Conservation (phyloP, 768 basidiomycete genomes). For the Infundibulicybe gibba region DNA sequence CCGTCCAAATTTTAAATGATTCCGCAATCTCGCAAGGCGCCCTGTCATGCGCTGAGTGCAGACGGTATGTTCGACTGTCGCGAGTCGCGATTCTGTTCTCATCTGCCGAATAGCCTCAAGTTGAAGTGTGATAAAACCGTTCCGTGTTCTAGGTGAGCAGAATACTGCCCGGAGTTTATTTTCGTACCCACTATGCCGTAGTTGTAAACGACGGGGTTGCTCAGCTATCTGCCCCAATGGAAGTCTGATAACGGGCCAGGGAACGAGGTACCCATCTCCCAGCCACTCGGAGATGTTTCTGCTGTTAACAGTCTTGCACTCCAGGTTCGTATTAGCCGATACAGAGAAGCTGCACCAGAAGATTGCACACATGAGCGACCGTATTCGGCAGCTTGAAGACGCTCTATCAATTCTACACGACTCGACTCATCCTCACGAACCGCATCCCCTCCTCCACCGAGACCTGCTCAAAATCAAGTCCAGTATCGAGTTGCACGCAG, state of each 20-base stretch:
- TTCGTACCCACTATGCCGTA: conserved; percentile 10
- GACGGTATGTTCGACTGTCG: conserved; percentile 36
- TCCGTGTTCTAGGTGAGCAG: conserved; percentile 44
- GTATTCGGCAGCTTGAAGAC: conserved; percentile 70
- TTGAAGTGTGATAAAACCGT: conserved; percentile 75
- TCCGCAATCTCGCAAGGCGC: conserved; percentile 28
- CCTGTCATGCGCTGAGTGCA: conserved; percentile 60
- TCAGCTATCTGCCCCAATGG: conserved; percentile 79
- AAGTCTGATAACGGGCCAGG: conserved; percentile 73
- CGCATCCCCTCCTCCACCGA: conserved; percentile 56
- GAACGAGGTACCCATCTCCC: conserved; percentile 54
- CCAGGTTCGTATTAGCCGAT: conserved; percentile 67
- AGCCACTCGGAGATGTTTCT: neutral
- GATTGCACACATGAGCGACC: conserved; percentile 64
- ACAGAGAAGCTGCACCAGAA: conserved; percentile 69
- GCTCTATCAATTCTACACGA: conserved; percentile 53
- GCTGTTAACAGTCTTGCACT: neutral
- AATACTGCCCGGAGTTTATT: too few relatives aligned
- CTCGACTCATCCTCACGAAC: conserved; percentile 40
- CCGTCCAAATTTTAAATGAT: neutral
- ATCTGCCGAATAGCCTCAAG: conserved; percentile 43
- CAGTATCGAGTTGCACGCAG: conserved; percentile 63
- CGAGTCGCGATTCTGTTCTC: neutral
- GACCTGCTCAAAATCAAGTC: conserved; percentile 66
- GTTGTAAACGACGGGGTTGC: conserved; percentile 72